Evolutionary conservation across 2,329 filamentous ascomycete genomes (phyloP), one percentile per base, ranked within the genome.

Genomic region (Talaromyces verruculosus): DNA sequence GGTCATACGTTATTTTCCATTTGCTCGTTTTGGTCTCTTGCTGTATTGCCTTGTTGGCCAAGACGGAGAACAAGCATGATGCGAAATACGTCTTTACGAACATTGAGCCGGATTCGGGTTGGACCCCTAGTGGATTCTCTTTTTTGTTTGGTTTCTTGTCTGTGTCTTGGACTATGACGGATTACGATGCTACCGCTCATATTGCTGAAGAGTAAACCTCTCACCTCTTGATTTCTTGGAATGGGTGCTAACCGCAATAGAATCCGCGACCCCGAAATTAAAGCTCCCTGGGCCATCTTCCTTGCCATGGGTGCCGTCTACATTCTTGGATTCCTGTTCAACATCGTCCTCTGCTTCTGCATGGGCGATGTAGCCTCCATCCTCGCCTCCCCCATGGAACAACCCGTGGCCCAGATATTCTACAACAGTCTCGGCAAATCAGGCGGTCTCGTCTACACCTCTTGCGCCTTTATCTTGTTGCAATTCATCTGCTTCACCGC

Each of bases 71-170:
- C 25, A 82, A 81, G 35, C 83, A 87, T 71, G 72, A 76, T 63
- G 80, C 84, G 15, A 73, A 73, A 22, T 87, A 85, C 68, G 85
- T 84, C 43, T 87, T 87, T 71, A 86, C 84, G 7, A 71, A 86
- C 61, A 79, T 86, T 61, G 78, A 83, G 53, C 78, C 83, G 1
- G 74, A 74, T 28, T 84, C 82, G 0, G 85, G 85, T 41, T 88
- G 85, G 85, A 77, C 71, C 0, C 84, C 84, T 0, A 74, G 80
- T 2, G 85, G 84, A 25, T 87, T 84, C 73, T 84, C 83, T 2
- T 87, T 85, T 72, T 71, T 87, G n/a, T 87, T 87, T 67, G 85
- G 85, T n/a, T 87, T 86, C 71, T 76, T 88, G 30, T 84, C 83
- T 1, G 85, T 86, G 43, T 82, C 82, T 22, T 88, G 85, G 85